Percentiles rank a stretch among this genome's conserved stretches.
Conservation (phyloP, 2,329 filamentous ascomycete genomes). For the Arachnomyces sp. region DNA sequence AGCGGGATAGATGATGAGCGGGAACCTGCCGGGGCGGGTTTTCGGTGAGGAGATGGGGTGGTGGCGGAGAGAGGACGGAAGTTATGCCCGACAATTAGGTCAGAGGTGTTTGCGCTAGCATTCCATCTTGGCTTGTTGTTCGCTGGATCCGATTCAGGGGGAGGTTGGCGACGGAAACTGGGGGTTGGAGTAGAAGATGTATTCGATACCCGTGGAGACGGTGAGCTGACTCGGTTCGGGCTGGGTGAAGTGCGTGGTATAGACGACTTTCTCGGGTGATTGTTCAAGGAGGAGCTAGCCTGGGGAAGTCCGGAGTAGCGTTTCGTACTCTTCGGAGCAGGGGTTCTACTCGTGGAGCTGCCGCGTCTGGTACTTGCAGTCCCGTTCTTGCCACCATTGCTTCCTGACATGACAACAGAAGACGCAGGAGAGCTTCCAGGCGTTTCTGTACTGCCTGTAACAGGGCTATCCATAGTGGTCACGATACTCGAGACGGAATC, state of each 20-base stretch:
- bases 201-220: slow-evolving; percentile 10
- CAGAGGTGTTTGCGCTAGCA: slow-evolving; percentile 54
- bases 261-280: slow-evolving; percentile 28
- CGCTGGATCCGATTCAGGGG: slow-evolving; percentile 38
- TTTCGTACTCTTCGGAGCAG: slow-evolving; percentile 32
- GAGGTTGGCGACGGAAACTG: slow-evolving; percentile 16
- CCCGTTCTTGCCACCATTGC: slow-evolving; percentile 41
- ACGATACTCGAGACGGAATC: slow-evolving; percentile 92
- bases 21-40: slow-evolving; percentile 21
- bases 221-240: slow-evolving; percentile 11
- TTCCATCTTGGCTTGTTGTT: slow-evolving; percentile 65
- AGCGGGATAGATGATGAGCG: slow-evolving; percentile 34
- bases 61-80: slow-evolving; percentile 57
- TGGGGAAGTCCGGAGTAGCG: slow-evolving; percentile 45
- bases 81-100: slow-evolving; percentile 60
- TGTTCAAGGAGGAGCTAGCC: slow-evolving; percentile 18
- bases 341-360: slow-evolving; percentile 37
- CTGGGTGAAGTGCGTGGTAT: slow-evolving; percentile 25
- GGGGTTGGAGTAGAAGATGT: slow-evolving; percentile 29
- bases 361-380: slow-evolving; percentile 41
- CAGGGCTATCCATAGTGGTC: slow-evolving; percentile 65
- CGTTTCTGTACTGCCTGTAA: slow-evolving; percentile 62
- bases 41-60: slow-evolving; percentile 49
- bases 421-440: slow-evolving; percentile 65
- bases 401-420: slow-evolving; percentile 52